A percentile compares a stretch with the other conserved stretches of the same genome.
phyloP scores from a whole-genome alignment of 2,329 filamentous ascomycete species.

The Monilinia laxa region DNA sequence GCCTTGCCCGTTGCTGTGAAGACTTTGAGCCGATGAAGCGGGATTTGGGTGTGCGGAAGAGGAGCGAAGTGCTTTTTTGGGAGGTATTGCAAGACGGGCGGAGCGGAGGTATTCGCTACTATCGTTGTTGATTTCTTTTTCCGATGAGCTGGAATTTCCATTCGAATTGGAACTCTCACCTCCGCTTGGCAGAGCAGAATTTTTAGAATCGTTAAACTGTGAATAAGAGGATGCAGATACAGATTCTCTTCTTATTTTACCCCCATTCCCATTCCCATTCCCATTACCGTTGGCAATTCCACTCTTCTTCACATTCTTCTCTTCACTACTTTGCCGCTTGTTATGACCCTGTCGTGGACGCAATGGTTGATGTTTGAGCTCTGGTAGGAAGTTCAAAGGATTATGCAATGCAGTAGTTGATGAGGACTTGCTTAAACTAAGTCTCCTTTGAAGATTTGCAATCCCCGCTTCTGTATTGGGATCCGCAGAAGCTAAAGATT shows the following conservation, averaged over 20 bases:
- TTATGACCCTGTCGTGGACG: conserved; percentile 37
- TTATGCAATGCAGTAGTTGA: conserved; percentile 26
- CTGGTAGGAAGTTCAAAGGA: conserved; percentile 42
- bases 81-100: conserved; percentile 28
- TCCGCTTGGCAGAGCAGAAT: neutral
- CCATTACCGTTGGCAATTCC: neutral
- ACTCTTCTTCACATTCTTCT: neutral
- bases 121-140: conserved; percentile 7
- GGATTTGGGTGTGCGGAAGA: neutral
- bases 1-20: conserved; percentile 11
- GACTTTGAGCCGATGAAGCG: conserved; percentile 9
- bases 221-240: conserved; percentile 11
- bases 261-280: neutral
- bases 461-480: conserved; percentile 20
- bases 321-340: conserved; percentile 27
- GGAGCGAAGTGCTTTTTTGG: conserved; percentile 4
- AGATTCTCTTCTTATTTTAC: neutral
- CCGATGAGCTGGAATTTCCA: conserved; percentile 24
- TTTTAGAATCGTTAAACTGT: conserved; percentile 17
- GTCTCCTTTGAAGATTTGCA: conserved; percentile 21
- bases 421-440: conserved; percentile 30
- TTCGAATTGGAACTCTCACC: conserved; percentile 8
- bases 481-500: conserved; percentile 24
- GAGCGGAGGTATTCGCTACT: conserved; percentile 32
- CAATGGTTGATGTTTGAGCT: conserved; percentile 45